Conservation (phyloP, 371 early-diverging fungal genomes). For the Apophysomyces variabilis region DNA sequence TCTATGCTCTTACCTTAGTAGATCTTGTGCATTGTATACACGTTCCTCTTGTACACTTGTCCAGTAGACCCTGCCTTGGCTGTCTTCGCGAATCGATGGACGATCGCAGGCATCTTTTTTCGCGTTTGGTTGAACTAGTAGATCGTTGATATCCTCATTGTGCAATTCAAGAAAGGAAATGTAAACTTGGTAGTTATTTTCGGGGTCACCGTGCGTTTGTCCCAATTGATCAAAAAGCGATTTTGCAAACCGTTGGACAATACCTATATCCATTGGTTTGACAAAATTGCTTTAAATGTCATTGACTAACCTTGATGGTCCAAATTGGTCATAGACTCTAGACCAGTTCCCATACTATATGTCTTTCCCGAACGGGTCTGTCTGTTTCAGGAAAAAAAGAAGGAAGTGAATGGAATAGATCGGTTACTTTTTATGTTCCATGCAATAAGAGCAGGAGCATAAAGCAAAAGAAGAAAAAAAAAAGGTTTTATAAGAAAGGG, state of each 20-base stretch:
- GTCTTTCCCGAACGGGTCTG: constrained; percentile 85
- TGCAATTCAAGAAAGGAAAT: constrained; percentile 90
- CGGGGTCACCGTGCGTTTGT: constrained; percentile 26
- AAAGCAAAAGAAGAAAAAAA: constrained; percentile 10
- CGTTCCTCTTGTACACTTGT: constrained; percentile 81
- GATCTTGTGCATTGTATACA: constrained; percentile 69
- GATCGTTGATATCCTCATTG: constrained; percentile 90
- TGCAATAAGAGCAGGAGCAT: constrained; percentile 1
- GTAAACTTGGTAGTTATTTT: constrained; percentile 56
- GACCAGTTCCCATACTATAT: constrained; percentile 91
- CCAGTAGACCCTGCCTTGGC: constrained; percentile 88
- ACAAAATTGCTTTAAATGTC: not conserved
- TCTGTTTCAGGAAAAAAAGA: not conserved
- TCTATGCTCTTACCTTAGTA: constrained; percentile 45
- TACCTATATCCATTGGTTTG: constrained; percentile 50
- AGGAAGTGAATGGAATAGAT: not conserved
- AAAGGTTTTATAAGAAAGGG: constrained; percentile 3
- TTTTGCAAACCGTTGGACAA: constrained; percentile 79
- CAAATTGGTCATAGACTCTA: constrained; percentile 26
- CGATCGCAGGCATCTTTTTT: constrained; percentile 16
- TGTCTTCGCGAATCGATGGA: constrained; percentile 78
- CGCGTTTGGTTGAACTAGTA: constrained; percentile 51
- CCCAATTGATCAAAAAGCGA: constrained; percentile 54
- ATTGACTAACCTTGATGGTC: constrained; percentile 15
- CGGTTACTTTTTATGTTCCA: not conserved